Percentiles rank a stretch among this genome's conserved stretches.
These are phyloP conservation scores for Groenewaldozyma auringiensis DNA, from an alignment of 1,139 yeast genomes.

Conservation along the genomic window DNA sequence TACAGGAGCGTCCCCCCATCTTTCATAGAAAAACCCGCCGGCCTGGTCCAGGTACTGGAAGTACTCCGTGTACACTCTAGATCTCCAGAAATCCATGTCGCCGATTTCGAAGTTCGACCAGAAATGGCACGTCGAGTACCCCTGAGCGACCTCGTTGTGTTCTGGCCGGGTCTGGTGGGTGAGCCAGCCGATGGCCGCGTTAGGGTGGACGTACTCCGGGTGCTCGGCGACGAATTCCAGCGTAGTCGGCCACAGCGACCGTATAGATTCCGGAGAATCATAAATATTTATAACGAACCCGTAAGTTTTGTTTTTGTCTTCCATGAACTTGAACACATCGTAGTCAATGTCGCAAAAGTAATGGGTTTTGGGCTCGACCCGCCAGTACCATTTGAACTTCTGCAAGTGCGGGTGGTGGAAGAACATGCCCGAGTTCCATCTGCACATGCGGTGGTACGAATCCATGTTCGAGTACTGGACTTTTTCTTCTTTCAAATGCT, in stretches of 20 bases:
- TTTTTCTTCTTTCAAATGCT: conserved; percentile 38
- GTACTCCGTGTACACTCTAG: conserved; percentile 58
- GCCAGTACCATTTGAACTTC: conserved; percentile 60
- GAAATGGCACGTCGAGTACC: conserved; percentile 79
- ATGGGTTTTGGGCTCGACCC: conserved; percentile 68
- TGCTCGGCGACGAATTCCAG: conserved; percentile 47
- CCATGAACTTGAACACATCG: conserved; percentile 71
- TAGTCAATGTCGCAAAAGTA: conserved; percentile 62
- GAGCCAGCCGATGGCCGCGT: conserved; percentile 65
- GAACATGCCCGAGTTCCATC: conserved; percentile 60
- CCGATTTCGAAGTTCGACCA: conserved; percentile 83
- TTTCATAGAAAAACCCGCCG: conserved; percentile 77
- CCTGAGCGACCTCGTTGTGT: conserved; percentile 40
- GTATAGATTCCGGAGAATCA: conserved; percentile 57
- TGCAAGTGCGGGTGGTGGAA: conserved; percentile 53
- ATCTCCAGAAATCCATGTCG: conserved; percentile 70
- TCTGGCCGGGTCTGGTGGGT: conserved; percentile 40
- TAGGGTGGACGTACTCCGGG: conserved; percentile 55
- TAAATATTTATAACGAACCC: conserved; percentile 63
- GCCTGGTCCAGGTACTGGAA: conserved; percentile 54
- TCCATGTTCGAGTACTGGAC: conserved; percentile 55
- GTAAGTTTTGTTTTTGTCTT: conserved; percentile 52
- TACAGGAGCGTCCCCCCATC: conserved; percentile 93
- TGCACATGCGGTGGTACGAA: conserved; percentile 73
- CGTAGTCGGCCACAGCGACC: conserved; percentile 63